phyloP scores from a whole-genome alignment of 495 filamentous ascomycete species.

The Echria macrotheca region DNA sequence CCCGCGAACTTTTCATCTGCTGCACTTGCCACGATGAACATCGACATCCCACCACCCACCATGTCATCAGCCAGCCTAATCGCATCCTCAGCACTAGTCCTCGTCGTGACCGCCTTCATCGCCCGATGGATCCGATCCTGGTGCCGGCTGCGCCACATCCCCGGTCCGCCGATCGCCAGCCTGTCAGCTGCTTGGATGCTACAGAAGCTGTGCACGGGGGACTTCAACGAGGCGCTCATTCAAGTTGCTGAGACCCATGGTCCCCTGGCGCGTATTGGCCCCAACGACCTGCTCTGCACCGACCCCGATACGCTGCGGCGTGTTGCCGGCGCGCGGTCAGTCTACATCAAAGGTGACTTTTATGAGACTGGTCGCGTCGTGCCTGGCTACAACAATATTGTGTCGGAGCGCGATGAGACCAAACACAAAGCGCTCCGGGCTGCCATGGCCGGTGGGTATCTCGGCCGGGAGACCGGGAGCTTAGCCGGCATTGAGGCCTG shows the following conservation, averaged over 20 bases:
- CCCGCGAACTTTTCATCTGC: too few relatives aligned
- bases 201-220: conserved; percentile 12
- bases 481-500: conserved; percentile 45
- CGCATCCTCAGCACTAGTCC: neutral
- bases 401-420: conserved; percentile 21
- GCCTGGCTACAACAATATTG: conserved; percentile 37
- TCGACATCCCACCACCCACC: neutral
- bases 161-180: conserved; percentile 17
- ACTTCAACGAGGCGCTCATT: conserved; percentile 11
- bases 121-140: conserved; percentile 5
- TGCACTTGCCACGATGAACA: too few relatives aligned
- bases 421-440: conserved; percentile 30
- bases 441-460: conserved; percentile 25
- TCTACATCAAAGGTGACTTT: conserved; percentile 31
- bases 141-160: conserved; percentile 21
- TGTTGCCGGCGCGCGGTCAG: conserved; percentile 25
- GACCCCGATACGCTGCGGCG: conserved; percentile 28
- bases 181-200: conserved; percentile 22
- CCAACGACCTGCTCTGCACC: conserved; percentile 37
- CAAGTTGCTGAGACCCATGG: conserved; percentile 23
- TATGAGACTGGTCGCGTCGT: conserved; percentile 42
- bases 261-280: conserved; percentile 40
- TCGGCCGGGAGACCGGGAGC: conserved; percentile 26
- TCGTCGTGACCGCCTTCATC: neutral
- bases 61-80: neutral